Base-by-base conservation (phyloP, 768 basidiomycete species). In the Panaeolus papilionaceus region DNA sequence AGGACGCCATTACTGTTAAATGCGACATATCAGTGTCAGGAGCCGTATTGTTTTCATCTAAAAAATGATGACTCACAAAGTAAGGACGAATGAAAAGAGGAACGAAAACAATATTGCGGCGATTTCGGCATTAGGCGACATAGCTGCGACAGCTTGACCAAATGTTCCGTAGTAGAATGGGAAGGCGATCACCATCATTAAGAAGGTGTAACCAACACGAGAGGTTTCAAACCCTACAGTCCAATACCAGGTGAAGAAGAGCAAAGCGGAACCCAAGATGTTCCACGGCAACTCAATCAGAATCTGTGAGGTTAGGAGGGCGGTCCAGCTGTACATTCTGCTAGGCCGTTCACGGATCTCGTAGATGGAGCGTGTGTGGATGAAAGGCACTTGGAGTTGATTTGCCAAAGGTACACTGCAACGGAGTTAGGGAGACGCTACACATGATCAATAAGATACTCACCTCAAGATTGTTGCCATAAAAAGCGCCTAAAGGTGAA, bases 171-270 rank as follows among this genome's bases (percentile, higher is more conserved):
- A 92, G 71, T 88, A 93, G 0, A 88, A 54, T 4, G 90, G 88
- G 75, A 88, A 91, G 51, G 86, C 73, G 10, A 91, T 73, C 0
- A 83, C 85, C 26, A 85, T 76, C 64, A 87, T 78, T 7, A 92
- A 80, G 75, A 85, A 90, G 1, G 86, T 88, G 75, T 84, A 90
- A 3, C 83, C 90, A 1, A 79, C 88, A 45, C 89, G 80, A 12
- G 82, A 80, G 6, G 72, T 79, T 2, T 81, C 80, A 73, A 88
- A 88, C 0, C 88, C 90, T 26, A 91, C 88, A 1, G 89, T 89
- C 87, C 88, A 92, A 75, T 85, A 92, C 90, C 90, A 92, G 73
- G 87, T 89, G 20, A 89, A 72, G 80, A 88, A 92, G 81, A 88
- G 89, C 5, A 92, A 58, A 0, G 84, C 80, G 0, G 89, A 86